Conservation (phyloP, 139 green algal genomes). For the Chlamydomonas schloesseri region DNA sequence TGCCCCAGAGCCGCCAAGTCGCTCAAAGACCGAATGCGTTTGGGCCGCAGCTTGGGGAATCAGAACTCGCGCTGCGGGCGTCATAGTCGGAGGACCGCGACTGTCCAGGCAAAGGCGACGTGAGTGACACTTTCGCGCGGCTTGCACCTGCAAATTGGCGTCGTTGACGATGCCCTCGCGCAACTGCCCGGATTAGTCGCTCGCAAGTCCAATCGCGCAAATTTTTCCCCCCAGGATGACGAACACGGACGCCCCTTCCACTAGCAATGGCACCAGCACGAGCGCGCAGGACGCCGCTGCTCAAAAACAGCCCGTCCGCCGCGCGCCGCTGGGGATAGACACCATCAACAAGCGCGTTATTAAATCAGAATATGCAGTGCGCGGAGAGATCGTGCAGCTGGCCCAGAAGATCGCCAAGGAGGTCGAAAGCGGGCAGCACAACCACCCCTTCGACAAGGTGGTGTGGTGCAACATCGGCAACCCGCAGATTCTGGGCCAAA, state of each 20-base stretch:
- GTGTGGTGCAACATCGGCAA: conserved; percentile 95
- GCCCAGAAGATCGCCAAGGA: conserved; percentile 78
- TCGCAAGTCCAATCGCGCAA: background rate
- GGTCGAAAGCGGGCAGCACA: conserved; percentile 66
- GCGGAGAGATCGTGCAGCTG: conserved; percentile 88
- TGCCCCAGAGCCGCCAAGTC: too few species aligned
- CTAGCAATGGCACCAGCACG: background rate
- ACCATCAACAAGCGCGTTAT: conserved; percentile 60
- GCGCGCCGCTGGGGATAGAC: conserved; percentile 44
- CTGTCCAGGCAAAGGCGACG: too few species aligned
- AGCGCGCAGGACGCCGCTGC: background rate
- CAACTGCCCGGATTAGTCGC: too few species aligned
- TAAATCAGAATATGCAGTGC: conserved; percentile 81
- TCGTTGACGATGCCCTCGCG: too few species aligned
- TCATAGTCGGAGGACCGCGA: too few species aligned
- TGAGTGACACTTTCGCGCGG: too few species aligned
- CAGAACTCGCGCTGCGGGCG: too few species aligned
- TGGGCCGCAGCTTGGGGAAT: too few species aligned
- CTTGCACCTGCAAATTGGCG: background rate
- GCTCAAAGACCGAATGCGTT: too few species aligned
- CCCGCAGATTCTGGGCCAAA: conserved; percentile 92
- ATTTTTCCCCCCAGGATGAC: conserved; percentile 4
- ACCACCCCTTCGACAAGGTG: conserved; percentile 74
- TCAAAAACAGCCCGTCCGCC: background rate
- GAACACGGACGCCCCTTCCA: conserved; percentile 3